Conservation (phyloP, 116 monocot genomes). For the Zostera marina region DNA sequence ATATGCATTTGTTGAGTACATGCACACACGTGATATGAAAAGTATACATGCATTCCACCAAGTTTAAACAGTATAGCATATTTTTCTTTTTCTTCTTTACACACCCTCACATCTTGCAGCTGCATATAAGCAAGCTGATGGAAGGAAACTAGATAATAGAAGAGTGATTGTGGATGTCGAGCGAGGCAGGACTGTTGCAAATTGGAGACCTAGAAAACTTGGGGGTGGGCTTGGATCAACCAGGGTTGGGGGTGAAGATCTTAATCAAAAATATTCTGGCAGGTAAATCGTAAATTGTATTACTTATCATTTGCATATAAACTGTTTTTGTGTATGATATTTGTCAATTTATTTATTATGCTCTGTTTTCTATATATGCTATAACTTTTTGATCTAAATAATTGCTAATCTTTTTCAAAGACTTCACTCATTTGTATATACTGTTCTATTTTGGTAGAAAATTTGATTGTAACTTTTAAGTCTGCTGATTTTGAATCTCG, state of each 20-base stretch:
- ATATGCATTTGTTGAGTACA: slow-evolving; percentile 91
- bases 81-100: background rate
- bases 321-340: no score
- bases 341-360: no score
- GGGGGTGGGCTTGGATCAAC: slow-evolving; percentile 82
- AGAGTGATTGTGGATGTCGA: slow-evolving; percentile 96
- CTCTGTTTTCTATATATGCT: no score
- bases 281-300: slow-evolving; percentile 43
- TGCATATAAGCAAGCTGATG: slow-evolving; percentile 99
- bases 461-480: no score
- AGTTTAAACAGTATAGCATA: no score
- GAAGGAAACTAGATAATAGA: slow-evolving; percentile 77
- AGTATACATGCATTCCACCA: slow-evolving; percentile 22
- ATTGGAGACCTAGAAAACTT: slow-evolving; percentile 69
- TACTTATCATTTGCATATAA: no score
- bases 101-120: slow-evolving; percentile 26
- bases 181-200: slow-evolving; percentile 93
- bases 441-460: no score
- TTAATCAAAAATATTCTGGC: slow-evolving; percentile 62
- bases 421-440: no score
- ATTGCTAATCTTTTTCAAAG: no score
- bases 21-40: slow-evolving; percentile 97
- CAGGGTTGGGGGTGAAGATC: slow-evolving; percentile 78
- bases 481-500: no score
- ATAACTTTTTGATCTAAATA: no score